Conservation (phyloP, 495 filamentous ascomycete species). For the Ramalina peruviana region DNA sequence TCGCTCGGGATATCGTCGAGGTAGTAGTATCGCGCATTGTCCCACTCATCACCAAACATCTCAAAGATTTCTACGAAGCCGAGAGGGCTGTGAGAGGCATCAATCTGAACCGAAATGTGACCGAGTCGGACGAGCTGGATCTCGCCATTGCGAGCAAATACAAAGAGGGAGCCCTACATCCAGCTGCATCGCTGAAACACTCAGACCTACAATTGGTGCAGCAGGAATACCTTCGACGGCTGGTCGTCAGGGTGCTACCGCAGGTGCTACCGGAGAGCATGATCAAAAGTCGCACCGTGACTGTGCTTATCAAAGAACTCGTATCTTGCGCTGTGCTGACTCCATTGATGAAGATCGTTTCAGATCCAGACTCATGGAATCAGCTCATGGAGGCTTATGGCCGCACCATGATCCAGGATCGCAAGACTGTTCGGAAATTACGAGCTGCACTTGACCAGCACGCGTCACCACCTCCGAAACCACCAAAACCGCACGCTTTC, state of each 20-base stretch:
- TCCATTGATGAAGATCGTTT: conserved; percentile 53
- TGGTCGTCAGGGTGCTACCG: conserved; percentile 57
- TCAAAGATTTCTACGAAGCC: conserved; percentile 81
- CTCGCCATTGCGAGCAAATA: conserved; percentile 89
- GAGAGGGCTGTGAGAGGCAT: conserved; percentile 77
- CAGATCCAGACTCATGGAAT: conserved; percentile 96
- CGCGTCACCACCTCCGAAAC: conserved; percentile 66
- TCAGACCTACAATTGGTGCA: conserved; percentile 70
- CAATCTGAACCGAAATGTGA: conserved; percentile 75
- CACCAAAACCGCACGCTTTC: conserved; percentile 45
- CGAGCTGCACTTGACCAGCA: conserved; percentile 91
- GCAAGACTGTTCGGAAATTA: conserved; percentile 87
- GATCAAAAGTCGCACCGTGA: conserved; percentile 64
- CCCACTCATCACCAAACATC: conserved; percentile 80
- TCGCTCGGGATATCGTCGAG: conserved; percentile 64
- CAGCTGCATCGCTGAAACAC: conserved; percentile 69
- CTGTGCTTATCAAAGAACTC: conserved; percentile 71
- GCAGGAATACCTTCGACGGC: conserved; percentile 71
- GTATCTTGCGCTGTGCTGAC: conserved; percentile 61
- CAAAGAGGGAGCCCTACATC: conserved; percentile 74
- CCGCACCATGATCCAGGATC: conserved; percentile 77
- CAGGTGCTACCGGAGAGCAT: conserved; percentile 58
- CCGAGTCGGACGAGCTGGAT: conserved; percentile 91
- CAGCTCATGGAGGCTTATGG: conserved; percentile 86
- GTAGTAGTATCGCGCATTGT: conserved; percentile 67